Evolutionary conservation across 257 asterid genomes (phyloP).

Genomic region (Coffea canephora): DNA sequence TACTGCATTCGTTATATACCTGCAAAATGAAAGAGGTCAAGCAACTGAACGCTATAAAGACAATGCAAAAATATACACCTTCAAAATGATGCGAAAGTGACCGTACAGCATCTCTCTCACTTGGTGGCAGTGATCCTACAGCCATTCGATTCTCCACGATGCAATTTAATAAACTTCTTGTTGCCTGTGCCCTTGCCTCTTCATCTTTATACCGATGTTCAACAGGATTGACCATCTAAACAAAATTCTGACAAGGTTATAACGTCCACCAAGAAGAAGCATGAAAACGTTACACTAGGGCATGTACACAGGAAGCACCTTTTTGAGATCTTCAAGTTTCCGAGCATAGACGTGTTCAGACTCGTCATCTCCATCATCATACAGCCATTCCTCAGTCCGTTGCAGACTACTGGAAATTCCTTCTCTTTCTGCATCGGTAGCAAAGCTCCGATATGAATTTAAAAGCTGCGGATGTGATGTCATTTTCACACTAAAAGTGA

Average conservation of each 20-base stretch:
- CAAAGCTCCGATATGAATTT: slow-evolving; percentile 73
- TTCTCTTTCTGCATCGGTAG: slow-evolving; percentile 68
- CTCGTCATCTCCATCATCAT: slow-evolving; percentile 95
- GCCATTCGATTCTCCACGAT: slow-evolving; percentile 60
- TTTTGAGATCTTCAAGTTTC: slow-evolving; percentile 67
- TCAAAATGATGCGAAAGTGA: slow-evolving; percentile 9
- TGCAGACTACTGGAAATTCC: slow-evolving; percentile 66
- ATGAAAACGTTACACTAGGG: slow-evolving; percentile 10
- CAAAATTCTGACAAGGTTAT: slow-evolving; percentile 3
- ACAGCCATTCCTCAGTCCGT: slow-evolving; percentile 92
- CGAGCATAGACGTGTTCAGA: slow-evolving; percentile 66
- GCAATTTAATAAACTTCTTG: slow-evolving; percentile 52
- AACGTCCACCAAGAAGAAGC: slow-evolving; percentile 6
- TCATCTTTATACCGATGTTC: slow-evolving; percentile 80
- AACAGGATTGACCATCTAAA: slow-evolving; percentile 83
- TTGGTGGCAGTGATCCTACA: slow-evolving; percentile 59
- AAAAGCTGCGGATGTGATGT: slow-evolving; percentile 51
- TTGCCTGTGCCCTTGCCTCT: slow-evolving; percentile 68
- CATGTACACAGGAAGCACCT: slow-evolving; percentile 42
- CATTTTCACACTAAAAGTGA: slow-evolving; percentile 13
- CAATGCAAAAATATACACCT: neutral
- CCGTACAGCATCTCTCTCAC: slow-evolving; percentile 68
- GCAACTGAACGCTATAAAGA: neutral
- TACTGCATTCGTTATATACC: slow-evolving; percentile 72
- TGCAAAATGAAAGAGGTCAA: slow-evolving; percentile 26